phyloP scores from a whole-genome alignment of 345 rosid genomes.

The thale cress (Arabidopsis thaliana) region DNA sequence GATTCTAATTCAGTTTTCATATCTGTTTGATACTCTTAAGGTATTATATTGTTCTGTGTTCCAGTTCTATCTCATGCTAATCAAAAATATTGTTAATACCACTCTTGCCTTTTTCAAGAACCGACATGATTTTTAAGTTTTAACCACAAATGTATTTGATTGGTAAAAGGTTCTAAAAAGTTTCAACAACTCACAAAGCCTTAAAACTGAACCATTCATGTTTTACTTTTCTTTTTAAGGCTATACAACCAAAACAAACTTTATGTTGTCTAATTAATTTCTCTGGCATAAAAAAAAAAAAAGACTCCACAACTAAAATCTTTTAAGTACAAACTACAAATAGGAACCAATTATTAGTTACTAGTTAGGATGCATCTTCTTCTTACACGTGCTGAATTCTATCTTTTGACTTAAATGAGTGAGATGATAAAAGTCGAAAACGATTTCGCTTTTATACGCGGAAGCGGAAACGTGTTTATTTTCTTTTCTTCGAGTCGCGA shows the following conservation, averaged over 20 bases:
- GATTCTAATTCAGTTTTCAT: too few species aligned
- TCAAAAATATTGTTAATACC: neutral
- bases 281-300: too few species aligned
- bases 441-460: conserved; percentile 20
- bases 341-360: neutral
- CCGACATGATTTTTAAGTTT: neutral
- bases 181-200: neutral
- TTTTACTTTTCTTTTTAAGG: neutral
- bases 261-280: too few species aligned
- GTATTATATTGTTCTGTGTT: neutral
- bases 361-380: neutral
- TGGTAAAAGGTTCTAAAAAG: neutral
- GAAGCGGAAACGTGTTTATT: neutral
- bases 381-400: neutral
- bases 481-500: neutral
- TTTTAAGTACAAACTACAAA: too few species aligned
- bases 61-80: neutral
- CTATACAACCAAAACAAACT: neutral
- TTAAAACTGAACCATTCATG: neutral
- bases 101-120: neutral
- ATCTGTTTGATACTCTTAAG: neutral
- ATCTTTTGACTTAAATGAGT: neutral
- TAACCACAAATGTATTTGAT: neutral
- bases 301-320: too few species aligned
- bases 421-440: conserved; percentile 24